These are phyloP conservation scores for Colletotrichum higginsianum DNA, from an alignment of 2,329 filamentous ascomycete genomes.

Conservation along the genomic window DNA sequence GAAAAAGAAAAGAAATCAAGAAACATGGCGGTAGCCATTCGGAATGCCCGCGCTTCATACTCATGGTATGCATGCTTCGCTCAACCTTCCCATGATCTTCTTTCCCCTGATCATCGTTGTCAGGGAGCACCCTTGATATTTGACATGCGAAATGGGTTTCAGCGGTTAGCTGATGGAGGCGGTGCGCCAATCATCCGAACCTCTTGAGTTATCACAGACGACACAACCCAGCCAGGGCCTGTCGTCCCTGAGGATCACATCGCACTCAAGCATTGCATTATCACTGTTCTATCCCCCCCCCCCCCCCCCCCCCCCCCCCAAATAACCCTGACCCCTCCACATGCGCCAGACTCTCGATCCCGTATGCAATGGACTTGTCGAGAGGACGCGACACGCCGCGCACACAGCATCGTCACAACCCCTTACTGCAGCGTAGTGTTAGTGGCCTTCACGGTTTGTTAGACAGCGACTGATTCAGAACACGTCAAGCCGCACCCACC, in stretches of 20 bases:
- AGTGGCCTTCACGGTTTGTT: not conserved
- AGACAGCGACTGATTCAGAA: not conserved
- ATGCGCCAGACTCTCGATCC: not conserved
- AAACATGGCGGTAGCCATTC: not conserved
- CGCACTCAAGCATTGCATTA: conserved; percentile 5
- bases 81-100: conserved; percentile 14
- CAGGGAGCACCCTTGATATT: conserved; percentile 24
- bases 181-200: conserved; percentile 39
- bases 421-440: too few relatives aligned
- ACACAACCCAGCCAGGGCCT: conserved; percentile 18
- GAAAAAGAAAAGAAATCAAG: not conserved
- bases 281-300: not conserved
- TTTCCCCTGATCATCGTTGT: conserved; percentile 16
- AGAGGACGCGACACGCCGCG: too few relatives aligned
- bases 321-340: too few relatives aligned
- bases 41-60: not conserved
- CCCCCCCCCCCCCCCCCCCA: too few relatives aligned
- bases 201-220: not conserved
- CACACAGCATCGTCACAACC: not conserved
- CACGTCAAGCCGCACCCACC: not conserved
- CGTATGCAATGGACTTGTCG: not conserved
- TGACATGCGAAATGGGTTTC: conserved; percentile 32
- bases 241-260: conserved; percentile 17
- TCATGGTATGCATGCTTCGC: conserved; percentile 12
- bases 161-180: conserved; percentile 21